A percentile compares a stretch with the other conserved stretches of the same genome.
Conservation (phyloP, 2,329 filamentous ascomycete genomes). For the Eutypella sp. region DNA sequence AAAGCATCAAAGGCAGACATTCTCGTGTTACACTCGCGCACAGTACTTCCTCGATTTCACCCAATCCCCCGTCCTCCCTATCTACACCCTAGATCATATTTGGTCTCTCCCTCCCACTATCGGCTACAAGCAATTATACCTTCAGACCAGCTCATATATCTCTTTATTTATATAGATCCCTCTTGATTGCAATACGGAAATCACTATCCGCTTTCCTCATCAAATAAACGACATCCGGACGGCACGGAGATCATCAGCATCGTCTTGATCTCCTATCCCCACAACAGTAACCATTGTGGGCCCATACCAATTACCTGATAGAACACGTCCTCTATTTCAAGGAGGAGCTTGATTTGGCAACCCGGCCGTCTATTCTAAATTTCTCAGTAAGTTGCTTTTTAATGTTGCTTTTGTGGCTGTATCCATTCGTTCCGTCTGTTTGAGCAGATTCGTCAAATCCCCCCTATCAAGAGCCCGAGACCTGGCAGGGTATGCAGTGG, state of each 20-base stretch:
- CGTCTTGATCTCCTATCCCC: background rate
- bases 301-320: background rate
- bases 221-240: background rate
- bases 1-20: background rate
- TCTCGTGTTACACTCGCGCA: background rate
- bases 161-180: background rate
- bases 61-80: background rate
- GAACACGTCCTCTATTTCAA: background rate
- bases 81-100: background rate
- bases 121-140: background rate
- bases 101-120: too few relatives aligned
- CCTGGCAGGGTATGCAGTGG: background rate
- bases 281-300: background rate
- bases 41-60: background rate
- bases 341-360: background rate
- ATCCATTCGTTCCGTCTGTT: slow-evolving; percentile 1
- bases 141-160: background rate
- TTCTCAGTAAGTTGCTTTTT: background rate
- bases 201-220: background rate
- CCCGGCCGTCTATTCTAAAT: too few relatives aligned
- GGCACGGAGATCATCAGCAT: too few relatives aligned
- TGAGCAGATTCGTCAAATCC: slow-evolving; percentile 4
- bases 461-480: slow-evolving; percentile 4
- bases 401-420: too few relatives aligned
- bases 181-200: background rate